Percentiles rank a stretch among this genome's conserved stretches.
phyloP scores from a whole-genome alignment of 768 basidiomycete species.

The Lactifluus pinguis region DNA sequence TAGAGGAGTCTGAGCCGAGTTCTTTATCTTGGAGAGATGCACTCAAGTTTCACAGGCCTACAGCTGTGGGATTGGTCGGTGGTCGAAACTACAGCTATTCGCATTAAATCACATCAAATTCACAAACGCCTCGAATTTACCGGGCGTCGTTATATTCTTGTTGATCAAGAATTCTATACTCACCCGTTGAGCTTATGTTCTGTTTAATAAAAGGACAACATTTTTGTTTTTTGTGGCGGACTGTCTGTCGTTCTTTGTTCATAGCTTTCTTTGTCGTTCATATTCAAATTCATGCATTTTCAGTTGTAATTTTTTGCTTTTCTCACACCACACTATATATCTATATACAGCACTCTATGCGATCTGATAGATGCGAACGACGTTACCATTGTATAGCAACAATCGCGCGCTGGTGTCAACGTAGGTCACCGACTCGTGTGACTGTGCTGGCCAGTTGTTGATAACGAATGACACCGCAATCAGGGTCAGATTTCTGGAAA shows the following conservation, averaged over 20 bases:
- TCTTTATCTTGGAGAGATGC: slow-evolving; percentile 4
- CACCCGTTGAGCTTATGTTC: not conserved
- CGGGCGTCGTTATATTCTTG: not conserved
- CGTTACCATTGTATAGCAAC: no score
- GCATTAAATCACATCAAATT: not conserved
- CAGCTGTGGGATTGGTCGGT: not conserved
- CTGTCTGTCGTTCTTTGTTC: not conserved
- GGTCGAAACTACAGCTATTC: not conserved
- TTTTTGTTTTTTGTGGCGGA: not conserved
- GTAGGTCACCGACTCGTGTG: no score
- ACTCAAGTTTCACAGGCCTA: not conserved
- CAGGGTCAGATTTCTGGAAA: no score
- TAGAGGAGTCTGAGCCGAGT: not conserved
- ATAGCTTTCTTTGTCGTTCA: not conserved
- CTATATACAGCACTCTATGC: no score
- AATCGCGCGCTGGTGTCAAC: no score
- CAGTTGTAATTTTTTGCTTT: no score
- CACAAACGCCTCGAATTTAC: not conserved
- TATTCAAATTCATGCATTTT: not conserved
- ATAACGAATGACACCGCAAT: no score
- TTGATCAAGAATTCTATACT: not conserved
- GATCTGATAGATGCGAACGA: no score
- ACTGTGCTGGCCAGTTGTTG: no score
- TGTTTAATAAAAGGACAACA: not conserved
- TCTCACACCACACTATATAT: no score